Evolutionary conservation across 2,329 filamentous ascomycete genomes (phyloP), one percentile per base, ranked within the genome.

Genomic region (Aspergillus aculeatus): DNA sequence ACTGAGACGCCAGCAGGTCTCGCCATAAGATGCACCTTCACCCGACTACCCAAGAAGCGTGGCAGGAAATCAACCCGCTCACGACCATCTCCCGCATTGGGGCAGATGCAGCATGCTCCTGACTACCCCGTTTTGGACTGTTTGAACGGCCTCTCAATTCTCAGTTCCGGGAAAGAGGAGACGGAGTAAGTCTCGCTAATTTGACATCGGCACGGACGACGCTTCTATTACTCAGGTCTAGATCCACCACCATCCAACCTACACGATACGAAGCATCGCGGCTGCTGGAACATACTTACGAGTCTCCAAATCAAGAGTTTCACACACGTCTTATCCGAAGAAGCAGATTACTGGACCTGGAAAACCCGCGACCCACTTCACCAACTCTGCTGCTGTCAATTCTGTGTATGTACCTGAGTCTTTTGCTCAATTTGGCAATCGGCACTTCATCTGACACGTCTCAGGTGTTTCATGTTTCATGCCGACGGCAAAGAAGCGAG

Each of bases 401-500:
- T 32, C 11, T 54, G 47, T 54, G 51, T 54, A 54, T 32, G 51
- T 16, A 35, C 35, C 7, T 10, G 35, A 16, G 14, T 47, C 9
- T 24, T 24, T 26, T 41, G 23, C 21, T 44, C 11, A 16, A 19
- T 9, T 1, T 12, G 1, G 9, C 24, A 26, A 5, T 11, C 35
- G 23, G n/a, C 23, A 12, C 11, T 12, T 16, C 19, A 54, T 47
- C 35, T 54, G n/a, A 54, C 24, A 19, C n/a, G 7, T 16, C n/a
- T 29, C 21, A 54, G 51, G 51, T n/a, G 51, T 54, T 31, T 32
- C 51, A 11, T 54, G 51, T 26, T 54, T 54, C 38, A 54, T 54
- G 51, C 51, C 51, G 14, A 6, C 51, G 3, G 51, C 51, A 5
- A 41, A 44, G n/a, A 23, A 54, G 23, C 11, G 24, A n/a, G 6